Base-by-base conservation (phyloP, 2,329 filamentous ascomycete species). In the Penicillium psychrosexuale region DNA sequence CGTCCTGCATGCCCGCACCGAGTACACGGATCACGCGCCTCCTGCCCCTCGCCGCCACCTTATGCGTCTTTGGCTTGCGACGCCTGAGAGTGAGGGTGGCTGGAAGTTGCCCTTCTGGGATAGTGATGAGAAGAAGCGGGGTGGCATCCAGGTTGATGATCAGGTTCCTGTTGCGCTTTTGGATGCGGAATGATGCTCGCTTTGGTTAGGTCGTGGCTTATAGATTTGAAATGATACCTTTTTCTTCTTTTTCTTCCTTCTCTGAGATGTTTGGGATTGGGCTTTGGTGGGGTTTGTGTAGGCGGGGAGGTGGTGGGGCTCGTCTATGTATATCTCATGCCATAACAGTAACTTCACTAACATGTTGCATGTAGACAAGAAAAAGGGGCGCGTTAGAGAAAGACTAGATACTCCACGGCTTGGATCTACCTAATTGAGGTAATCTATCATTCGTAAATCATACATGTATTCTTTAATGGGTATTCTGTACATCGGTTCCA, bases 21-120 rank as follows among this genome's bases (percentile, higher is more conserved):
- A 82, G 28, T 96, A 96, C 74, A 89, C 79, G 60, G 89, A 90
- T 65, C 80, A 83, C 71, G 82, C 82, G 15, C 84, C 87, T 30
- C 87, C 87, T 39, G 79, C 80, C 22, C 89, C 89, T 1, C 77
- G 89, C 34, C 80, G 91, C 43, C 91, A 96, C 68, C 75, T 96
- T 27, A 88, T 96, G 80, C 80, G 91, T 43, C 75, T 96, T 61
- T 96, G 91, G 91, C 76, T 96, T 52, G 86, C 89, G 11, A 91
- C 89, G 2, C 90, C 91, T 0, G 88, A 93, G 75, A 79, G 74
- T 22, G 91, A 96, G 72, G 91, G 90, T 3, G 91, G 91, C 0
- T 96, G 91, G 91, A 85, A 82, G 48, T 73, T 96, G 72, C 91
- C 91, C 1, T 93, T 92, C 75, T 86, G 84, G 64, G 91, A 96